Base-by-base conservation (phyloP, 139 green algal species). In the Volvox africanus region DNA sequence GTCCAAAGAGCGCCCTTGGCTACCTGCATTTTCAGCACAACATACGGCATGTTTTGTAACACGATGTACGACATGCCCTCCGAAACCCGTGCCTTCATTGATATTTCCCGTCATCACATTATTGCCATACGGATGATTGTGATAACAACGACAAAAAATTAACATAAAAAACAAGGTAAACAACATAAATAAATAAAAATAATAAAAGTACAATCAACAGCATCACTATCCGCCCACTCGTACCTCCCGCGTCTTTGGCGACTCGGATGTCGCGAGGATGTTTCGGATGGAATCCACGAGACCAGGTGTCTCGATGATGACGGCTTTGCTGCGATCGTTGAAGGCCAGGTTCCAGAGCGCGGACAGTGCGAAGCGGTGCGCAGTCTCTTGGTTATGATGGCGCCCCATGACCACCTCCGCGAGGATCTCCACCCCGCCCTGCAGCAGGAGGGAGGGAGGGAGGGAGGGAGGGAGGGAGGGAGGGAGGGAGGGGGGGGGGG, bases 331-430 rank as follows among this genome's bases (percentile, higher is more conserved):
- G 24, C 32, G 61, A 36, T 94, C 94, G 82, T 93, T 87, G 83
- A 96, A 96, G 21, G 94, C 94, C 35, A 96, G 89, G 91, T 96
- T 96, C 94, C 94, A 96, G 19, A 96, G 84, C 6, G 92, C 88
- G 1, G 61, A 86, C 55, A 93, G 80, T 44, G 92, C 91, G 26
- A 91, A 95, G 26, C 91, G 91, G 71, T 93, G 90, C n/a, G 92
- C 89, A 1, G 75, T 83, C 82, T 96, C 92, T 44, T 94, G 91
- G 68, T 94, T 92, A 78, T 96, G 91, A 65, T 96, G 94, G 44
- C 55, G 68, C 28, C 90, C 78, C 67, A 89, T 78, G 12, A 94
- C 69, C 61, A 94, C 92, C 88, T 92, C 81, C 1, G 88, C 84
- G 61, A 94, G 69, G 37, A 94, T 84, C 19, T 88, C 75, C 36